Evolutionary conservation across 768 basidiomycete species (phyloP), one percentile per base, ranked within the genome.

Genomic region (Pisolithus orientalis): DNA sequence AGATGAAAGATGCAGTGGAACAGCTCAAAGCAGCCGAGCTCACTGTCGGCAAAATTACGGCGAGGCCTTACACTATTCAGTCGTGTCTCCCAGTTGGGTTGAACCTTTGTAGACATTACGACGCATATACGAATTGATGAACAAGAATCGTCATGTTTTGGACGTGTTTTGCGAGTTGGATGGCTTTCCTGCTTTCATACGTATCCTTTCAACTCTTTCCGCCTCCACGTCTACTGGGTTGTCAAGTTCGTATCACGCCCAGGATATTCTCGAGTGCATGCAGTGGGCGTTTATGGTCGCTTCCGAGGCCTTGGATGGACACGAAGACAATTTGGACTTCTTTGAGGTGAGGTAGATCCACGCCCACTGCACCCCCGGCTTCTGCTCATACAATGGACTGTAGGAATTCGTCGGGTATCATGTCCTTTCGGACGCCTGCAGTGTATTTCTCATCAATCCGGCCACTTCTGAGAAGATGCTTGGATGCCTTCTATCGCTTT

Each of bases 141-240:
- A 75, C 14, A 81, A 88, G 64, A 83, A 87, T 58, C 63, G 73
- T 2, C 70, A 65, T 40, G 86, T 86, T 10, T 87, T 84, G 64
- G 83, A 85, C 51, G 82, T 84, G 17, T 92, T 93, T 65, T 76
- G 90, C 5, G 87, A 90, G 60, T 72, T 86, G 60, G 90, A 92
- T 55, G 90, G 90, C 1, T 91, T 90, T 63, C 71, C 91, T 17
- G 78, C 82, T 9, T 70, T 90, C 31, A 82, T 90, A 69, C 87
- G 80, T 58, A 75, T 86, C 29, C 72, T 93, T 4, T 85, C 87
- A 1, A 80, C 80, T 0, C 66, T 86, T 0, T 65, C 76, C 49
- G 70, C 72, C 25, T 55, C 58, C 9, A 53, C 53, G 3, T 60
- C 63, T 51, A 62, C 67, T 17, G 58, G 64, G 32, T 57, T 65